Evolutionary conservation across 345 rosid species (phyloP).

Genomic region (Gossypium anomalum): DNA sequence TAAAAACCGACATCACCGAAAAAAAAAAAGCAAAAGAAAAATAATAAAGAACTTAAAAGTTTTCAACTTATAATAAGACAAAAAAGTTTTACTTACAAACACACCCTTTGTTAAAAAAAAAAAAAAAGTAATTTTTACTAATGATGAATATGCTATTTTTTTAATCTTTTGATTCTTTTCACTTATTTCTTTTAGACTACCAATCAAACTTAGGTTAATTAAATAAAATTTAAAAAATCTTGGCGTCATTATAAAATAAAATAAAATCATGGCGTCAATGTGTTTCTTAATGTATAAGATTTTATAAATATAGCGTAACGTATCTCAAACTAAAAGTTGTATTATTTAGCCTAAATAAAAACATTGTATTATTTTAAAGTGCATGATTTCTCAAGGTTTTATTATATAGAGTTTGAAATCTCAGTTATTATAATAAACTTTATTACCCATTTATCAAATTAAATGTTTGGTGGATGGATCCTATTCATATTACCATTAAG

Average conservation of each 20-base stretch:
- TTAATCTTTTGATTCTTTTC: neutral
- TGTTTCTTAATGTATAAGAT: slow-evolving; percentile 26
- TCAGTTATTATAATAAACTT: neutral
- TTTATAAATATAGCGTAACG: neutral
- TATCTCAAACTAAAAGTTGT: neutral
- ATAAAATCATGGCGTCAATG: slow-evolving; percentile 26
- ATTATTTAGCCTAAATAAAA: neutral
- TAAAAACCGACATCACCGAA: too few relatives aligned
- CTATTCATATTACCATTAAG: neutral
- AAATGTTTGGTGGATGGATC: neutral
- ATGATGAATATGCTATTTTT: neutral
- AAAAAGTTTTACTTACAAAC: neutral
- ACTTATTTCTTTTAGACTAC: neutral
- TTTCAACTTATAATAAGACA: neutral
- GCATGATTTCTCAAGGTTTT: neutral
- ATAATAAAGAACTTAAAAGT: neutral
- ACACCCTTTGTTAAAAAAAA: neutral
- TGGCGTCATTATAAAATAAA: slow-evolving; percentile 20
- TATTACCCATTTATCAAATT: neutral
- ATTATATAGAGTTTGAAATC: neutral
- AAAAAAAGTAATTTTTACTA: too few relatives aligned
- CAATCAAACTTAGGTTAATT: neutral
- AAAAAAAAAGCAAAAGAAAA: too few relatives aligned
- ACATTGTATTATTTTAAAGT: neutral
- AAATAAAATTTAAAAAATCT: neutral